Percentiles rank a stretch among this genome's conserved stretches.
Conservation (phyloP, 2,329 filamentous ascomycete genomes). For the Phyllosticta ampelicida region DNA sequence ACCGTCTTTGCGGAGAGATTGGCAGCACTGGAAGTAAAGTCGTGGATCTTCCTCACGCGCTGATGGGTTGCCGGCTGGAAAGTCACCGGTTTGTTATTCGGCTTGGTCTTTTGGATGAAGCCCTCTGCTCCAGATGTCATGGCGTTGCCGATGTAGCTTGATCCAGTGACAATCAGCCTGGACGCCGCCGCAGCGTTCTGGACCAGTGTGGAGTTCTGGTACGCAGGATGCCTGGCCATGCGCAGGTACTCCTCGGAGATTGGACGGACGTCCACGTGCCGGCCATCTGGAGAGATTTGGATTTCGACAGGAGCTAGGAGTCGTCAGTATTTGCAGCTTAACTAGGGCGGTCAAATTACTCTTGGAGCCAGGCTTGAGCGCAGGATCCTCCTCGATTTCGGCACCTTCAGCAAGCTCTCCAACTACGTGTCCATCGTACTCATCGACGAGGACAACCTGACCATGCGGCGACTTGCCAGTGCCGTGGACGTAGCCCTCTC, state of each 20-base stretch:
- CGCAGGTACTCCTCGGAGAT: slow-evolving; percentile 61
- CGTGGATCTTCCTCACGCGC: slow-evolving; percentile 79
- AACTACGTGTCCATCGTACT: slow-evolving; percentile 91
- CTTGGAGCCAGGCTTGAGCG: slow-evolving; percentile 79
- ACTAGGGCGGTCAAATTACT: slow-evolving; percentile 42
- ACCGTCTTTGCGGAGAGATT: slow-evolving; percentile 77
- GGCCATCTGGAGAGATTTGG: slow-evolving; percentile 57
- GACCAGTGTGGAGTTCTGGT: slow-evolving; percentile 76
- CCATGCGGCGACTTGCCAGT: slow-evolving; percentile 39
- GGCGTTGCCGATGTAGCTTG: slow-evolving; percentile 65
- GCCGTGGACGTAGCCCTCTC: slow-evolving; percentile 57
- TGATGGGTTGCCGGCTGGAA: slow-evolving; percentile 79
- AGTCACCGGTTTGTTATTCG: slow-evolving; percentile 68
- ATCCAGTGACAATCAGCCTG: slow-evolving; percentile 81
- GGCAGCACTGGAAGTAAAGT: slow-evolving; percentile 69
- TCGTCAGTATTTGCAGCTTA: slow-evolving; percentile 15
- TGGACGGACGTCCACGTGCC: slow-evolving; percentile 57
- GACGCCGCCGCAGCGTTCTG: slow-evolving; percentile 81
- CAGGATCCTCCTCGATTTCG: slow-evolving; percentile 64
- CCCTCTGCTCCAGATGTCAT: slow-evolving; percentile 66
- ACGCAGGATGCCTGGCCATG: slow-evolving; percentile 78
- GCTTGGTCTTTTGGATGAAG: slow-evolving; percentile 72
- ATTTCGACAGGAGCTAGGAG: slow-evolving; percentile 66
- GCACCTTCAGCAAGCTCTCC: slow-evolving; percentile 81
- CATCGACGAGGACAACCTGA: slow-evolving; percentile 85